Evolutionary conservation across 2,329 filamentous ascomycete species (phyloP).

Genomic region (Hymenoscyphus fraxineus): DNA sequence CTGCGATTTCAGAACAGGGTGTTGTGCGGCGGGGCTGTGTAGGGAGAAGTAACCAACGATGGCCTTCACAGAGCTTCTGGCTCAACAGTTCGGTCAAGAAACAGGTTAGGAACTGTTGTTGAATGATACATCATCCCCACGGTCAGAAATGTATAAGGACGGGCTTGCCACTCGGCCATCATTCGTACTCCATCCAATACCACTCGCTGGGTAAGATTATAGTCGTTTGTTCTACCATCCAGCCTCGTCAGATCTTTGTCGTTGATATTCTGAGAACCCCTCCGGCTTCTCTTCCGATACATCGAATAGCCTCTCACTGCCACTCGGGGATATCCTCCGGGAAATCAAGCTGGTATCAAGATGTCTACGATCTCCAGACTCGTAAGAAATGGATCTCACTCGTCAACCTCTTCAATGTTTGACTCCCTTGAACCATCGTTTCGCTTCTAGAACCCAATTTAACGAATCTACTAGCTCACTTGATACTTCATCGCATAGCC

Average conservation of each 20-base stretch:
- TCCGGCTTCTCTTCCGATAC: background rate
- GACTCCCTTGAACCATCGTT: background rate
- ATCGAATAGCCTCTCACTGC: background rate
- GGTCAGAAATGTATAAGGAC: background rate
- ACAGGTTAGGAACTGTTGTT: background rate
- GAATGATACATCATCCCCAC: background rate
- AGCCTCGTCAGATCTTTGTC: background rate
- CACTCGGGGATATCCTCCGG: background rate
- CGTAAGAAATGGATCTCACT: slow-evolving; percentile 2
- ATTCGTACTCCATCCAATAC: background rate
- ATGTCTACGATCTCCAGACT: slow-evolving; percentile 4
- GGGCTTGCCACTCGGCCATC: background rate
- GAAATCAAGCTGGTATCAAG: background rate
- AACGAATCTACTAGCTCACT: slow-evolving; percentile 17
- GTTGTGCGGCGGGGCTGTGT: slow-evolving; percentile 1
- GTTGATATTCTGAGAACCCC: background rate
- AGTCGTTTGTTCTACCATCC: background rate
- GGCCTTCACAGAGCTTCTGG: background rate
- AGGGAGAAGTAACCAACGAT: background rate
- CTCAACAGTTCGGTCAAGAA: background rate
- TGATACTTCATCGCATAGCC: slow-evolving; percentile 28
- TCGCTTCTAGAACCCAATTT: background rate
- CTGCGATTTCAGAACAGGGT: background rate
- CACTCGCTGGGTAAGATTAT: background rate
- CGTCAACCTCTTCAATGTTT: slow-evolving; percentile 3